Evolutionary conservation across 305 asterid species (phyloP).

Genomic region (Fraxinus floribunda): DNA sequence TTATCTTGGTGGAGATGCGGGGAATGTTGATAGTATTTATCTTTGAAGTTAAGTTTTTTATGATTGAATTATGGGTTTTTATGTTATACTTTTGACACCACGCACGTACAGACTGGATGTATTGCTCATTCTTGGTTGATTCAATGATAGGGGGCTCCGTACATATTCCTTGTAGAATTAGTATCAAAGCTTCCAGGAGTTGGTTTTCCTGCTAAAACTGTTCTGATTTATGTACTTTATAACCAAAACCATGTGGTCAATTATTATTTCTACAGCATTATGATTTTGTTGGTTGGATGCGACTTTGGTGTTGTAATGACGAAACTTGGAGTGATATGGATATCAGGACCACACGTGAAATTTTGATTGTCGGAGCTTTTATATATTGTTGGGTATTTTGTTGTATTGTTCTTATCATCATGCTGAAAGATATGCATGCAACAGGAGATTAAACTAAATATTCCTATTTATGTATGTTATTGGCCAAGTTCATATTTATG

Average conservation of each 20-base stretch:
- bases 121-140: constrained; percentile 20
- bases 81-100: constrained; percentile 1
- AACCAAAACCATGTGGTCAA: background rate
- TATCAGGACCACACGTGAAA: background rate
- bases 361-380: background rate
- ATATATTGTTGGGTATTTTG: background rate
- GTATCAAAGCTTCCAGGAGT: constrained; percentile 15
- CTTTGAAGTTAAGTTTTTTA: constrained; percentile 9
- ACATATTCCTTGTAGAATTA: background rate
- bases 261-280: constrained; percentile 8
- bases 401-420: background rate
- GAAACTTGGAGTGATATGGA: constrained; percentile 17
- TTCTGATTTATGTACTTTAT: constrained; percentile 2
- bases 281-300: constrained; percentile 21
- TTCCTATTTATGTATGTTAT: constrained; percentile 11
- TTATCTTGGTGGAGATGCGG: background rate
- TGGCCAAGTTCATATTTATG: background rate
- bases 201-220: constrained; percentile 16
- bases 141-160: constrained; percentile 5
- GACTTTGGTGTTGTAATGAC: constrained; percentile 14
- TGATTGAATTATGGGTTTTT: constrained; percentile 11
- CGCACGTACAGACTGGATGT: constrained; percentile 15
- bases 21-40: constrained; percentile 1
- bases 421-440: background rate
- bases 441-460: constrained; percentile 1